Base-by-base conservation (phyloP, 805 yeast species). In the Wickerhamomyces queroliae region DNA sequence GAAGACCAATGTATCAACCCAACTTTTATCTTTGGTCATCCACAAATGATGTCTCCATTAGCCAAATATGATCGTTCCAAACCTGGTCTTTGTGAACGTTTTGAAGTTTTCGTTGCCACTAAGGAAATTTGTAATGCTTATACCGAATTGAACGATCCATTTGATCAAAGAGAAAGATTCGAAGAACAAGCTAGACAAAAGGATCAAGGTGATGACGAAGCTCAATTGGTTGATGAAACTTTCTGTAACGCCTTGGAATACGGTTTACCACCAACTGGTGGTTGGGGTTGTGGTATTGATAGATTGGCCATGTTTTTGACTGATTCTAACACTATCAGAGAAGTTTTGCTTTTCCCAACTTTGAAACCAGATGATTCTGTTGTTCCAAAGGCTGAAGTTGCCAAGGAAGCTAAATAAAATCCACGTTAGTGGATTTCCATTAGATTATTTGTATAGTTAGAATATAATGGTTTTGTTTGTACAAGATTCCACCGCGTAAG, bases 221-320 rank as follows among this genome's bases (percentile, higher is more conserved):
- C 96, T 46, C 98, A 91, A 74, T 62, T 89, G 66, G 76, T 93
- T 49, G 99, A 91, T 65, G 99, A 91, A 72, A 83, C 86, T 49
- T 91, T 91, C 90, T 84, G 95, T 74, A 86, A 90, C 57, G 97
- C 99, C 52, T 78, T 91, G 59, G 99, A 91, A 72, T 91, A 88
- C 66, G 99, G 98, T 68, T 77, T 91, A 59, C 99, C 99, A 44
- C 99, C 99, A 58, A 93, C 98, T 55, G 98, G 95, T 66, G 99
- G 99, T 54, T 91, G 98, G 98, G 99, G 99, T 56, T 83, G 95
- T 70, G 99, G 99, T 77, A 90, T 91, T 53, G 99, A 91, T 70
- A 84, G 99, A 75, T 64, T 91, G 61, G 89, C 96, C 60, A 91
- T 91, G 99, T 93, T 93, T 74, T 78, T 93, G 71, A 93, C 98